Evolutionary conservation across 495 filamentous ascomycete species (phyloP), one percentile per base, ranked within the genome.

Genomic region (Lophium mytilinum): DNA sequence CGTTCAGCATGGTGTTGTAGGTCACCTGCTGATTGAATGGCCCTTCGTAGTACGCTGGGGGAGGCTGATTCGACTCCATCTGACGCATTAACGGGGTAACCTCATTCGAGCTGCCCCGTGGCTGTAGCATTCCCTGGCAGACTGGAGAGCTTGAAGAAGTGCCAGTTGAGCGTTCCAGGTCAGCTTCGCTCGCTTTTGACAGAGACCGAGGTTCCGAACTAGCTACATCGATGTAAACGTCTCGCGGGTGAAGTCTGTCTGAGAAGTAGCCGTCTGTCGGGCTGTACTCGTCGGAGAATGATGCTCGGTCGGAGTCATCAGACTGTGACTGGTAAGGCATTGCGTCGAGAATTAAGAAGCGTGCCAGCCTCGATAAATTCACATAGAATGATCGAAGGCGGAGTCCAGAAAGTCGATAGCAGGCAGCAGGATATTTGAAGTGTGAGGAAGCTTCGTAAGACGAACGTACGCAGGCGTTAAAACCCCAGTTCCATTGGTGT

Each of bases 281-380:
- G n/a, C 50, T 52, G 50, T 30, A 33, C 33, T 52, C 50, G n/a
- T 36, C 33, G 21, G 50, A 37, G 50, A 52, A 52, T 24, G 50
- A 52, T n/a, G 8, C 33, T 9, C 34, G 18, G 37, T 37, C 50
- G 3, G 50, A 37, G 9, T 52, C 50, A n/a, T 52, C 33, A n/a
- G 37, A 9, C 3, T 52, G 33, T 9, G 21, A 6, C 7, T 18
- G 12, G 21, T 9, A 30, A 30, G 45, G 4, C 45, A 48, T 48
- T 48, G 17, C 21, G 21, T 5, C 6, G 21, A 30, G 24, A 30
- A 30, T 30, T 30, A 30, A 30, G 3, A 30, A 6, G 24, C 2
- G 24, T n/a, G n/a, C n/a, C n/a, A n/a, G n/a, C n/a, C n/a, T n/a
- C n/a, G n/a, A n/a, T n/a, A n/a, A 30, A 2, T 30, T 30, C 24